Evolutionary conservation across 129 eudicot species (phyloP).

Genomic region (Helichrysum umbraculigerum): DNA sequence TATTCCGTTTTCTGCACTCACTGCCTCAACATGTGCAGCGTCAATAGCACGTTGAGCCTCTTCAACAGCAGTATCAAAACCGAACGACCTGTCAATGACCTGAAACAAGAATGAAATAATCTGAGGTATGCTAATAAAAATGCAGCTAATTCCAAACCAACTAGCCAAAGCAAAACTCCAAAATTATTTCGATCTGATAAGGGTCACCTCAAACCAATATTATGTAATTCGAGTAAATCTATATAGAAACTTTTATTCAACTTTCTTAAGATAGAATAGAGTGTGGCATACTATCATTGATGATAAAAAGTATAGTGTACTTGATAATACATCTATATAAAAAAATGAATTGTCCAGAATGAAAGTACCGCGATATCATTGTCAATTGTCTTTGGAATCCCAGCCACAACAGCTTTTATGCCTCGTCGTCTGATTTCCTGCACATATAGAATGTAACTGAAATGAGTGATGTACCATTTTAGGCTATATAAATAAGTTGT

Average conservation of each 20-base stretch:
- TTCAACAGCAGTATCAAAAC: constrained; percentile 98
- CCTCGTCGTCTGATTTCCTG: constrained; percentile 82
- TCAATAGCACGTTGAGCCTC: constrained; percentile 98
- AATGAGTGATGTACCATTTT: constrained; percentile 3
- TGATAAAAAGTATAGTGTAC: neutral
- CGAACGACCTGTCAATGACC: constrained; percentile 94
- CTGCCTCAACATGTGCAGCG: constrained; percentile 96
- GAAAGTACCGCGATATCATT: constrained; percentile 71
- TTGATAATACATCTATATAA: neutral
- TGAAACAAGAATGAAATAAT: constrained; percentile 36
- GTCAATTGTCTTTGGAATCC: constrained; percentile 87
- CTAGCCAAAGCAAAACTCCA: neutral
- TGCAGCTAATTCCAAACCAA: neutral
- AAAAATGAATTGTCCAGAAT: neutral
- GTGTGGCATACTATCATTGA: neutral
- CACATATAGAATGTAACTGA: constrained; percentile 10
- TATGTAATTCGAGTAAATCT: neutral
- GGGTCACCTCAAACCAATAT: neutral
- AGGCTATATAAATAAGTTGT: neutral
- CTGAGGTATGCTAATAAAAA: constrained; percentile 5
- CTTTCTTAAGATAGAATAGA: neutral
- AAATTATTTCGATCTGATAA: neutral
- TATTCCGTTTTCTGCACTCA: constrained; percentile 83
- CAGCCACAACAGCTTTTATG: constrained; percentile 78
- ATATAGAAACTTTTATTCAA: neutral